Evolutionary conservation across 169 alveolate genomes (phyloP), one percentile per base, ranked within the genome.

Genomic region (Plasmodium inui): DNA sequence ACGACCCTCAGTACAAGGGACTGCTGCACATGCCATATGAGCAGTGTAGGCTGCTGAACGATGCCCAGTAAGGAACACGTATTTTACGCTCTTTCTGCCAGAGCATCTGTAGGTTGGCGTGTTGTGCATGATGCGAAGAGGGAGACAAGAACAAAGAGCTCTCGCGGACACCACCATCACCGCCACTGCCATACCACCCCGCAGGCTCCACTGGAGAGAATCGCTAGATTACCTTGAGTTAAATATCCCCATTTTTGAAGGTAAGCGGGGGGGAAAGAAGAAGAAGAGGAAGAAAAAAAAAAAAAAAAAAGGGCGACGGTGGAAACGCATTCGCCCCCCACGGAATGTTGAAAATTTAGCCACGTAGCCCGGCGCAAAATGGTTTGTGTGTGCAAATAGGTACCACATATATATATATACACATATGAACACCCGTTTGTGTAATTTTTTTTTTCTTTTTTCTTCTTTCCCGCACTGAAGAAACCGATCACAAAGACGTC

Each of bases 151-250:
- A 67, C 39, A 28, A 67, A 67, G 12, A 67, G 37, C n/a, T 67
- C 30, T 67, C 76, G 30, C 17, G 12, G n/a, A 19, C 76, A 67
- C 37, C n/a, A 26, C 28, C 84, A n/a, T 76, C 67, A 37, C 55
- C 22, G 17, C 46, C 83, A 28, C 55, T 1, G 22, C n/a, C n/a
- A n/a, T n/a, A n/a, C n/a, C n/a, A n/a, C n/a, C n/a, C n/a, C 37
- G 50, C 73, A 86, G 93, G 26, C 55, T 89, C 22, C 46, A 89
- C 83, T 89, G 94, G 94, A 89, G 94, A 32, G 94, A 89, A 81
- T 89, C 94, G 17, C 28, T 89, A 50, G 84, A 89, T 19, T 61
- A 80, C 39, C 26, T 89, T 14, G 94, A 89, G 71, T 61, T 55
- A 30, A 61, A 89, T 80, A 81, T 89, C 32, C 94, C 94, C n/a